A percentile compares a stretch with the other conserved stretches of the same genome.
phyloP scores from a whole-genome alignment of 176 grass and related monocot genomes.

The Phoenix roebelenii region DNA sequence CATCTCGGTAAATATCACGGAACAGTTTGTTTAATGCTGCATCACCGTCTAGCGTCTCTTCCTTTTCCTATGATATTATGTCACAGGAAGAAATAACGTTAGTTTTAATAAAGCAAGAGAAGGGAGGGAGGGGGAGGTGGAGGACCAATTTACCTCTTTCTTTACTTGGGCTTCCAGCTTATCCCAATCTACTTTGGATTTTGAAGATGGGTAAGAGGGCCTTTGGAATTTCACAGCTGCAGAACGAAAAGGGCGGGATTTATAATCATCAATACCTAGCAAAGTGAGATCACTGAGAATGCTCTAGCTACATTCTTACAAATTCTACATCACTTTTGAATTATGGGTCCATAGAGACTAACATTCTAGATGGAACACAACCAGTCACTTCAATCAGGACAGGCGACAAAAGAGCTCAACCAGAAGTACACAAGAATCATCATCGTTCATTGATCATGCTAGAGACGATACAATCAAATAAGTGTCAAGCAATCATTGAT shows the following conservation, averaged over 20 bases:
- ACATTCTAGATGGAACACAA: too few relatives aligned
- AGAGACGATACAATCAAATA: too few relatives aligned
- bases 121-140: not conserved
- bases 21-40: constrained; percentile 85
- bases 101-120: not conserved
- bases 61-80: constrained; percentile 52
- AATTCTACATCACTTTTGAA: constrained; percentile 3
- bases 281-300: too few relatives aligned
- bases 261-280: too few relatives aligned
- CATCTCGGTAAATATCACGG: constrained; percentile 61
- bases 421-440: too few relatives aligned
- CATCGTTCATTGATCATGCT: too few relatives aligned
- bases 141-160: constrained; percentile 39
- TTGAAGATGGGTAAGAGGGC: constrained; percentile 68
- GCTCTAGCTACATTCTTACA: not conserved
- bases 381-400: too few relatives aligned
- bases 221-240: constrained; percentile 35
- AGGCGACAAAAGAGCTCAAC: too few relatives aligned
- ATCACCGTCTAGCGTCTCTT: constrained; percentile 79
- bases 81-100: not conserved
- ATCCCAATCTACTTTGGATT: constrained; percentile 74
- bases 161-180: constrained; percentile 77
- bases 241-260: constrained; percentile 3
- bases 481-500: too few relatives aligned
- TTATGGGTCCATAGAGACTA: too few relatives aligned